A percentile compares a stretch with the other conserved stretches of the same genome.
phyloP scores from a whole-genome alignment of 192 early-diverging fungal species.

The Helicostylum pulchrum region DNA sequence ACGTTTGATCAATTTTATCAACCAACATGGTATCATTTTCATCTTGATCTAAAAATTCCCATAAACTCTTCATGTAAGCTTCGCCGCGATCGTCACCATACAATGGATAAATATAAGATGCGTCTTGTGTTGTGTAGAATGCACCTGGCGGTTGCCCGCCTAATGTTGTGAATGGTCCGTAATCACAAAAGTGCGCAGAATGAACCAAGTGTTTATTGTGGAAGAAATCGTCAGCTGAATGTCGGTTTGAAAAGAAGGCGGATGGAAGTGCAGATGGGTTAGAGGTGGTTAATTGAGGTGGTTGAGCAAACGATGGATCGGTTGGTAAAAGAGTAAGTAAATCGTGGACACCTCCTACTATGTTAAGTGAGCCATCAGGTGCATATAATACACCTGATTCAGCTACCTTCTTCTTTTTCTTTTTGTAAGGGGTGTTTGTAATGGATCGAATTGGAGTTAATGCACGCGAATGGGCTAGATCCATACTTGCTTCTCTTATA shows the following conservation, averaged over 20 bases:
- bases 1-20: constrained; percentile 32
- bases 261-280: constrained; percentile 33
- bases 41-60: constrained; percentile 43
- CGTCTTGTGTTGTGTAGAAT: constrained; percentile 29
- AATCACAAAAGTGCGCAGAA: constrained; percentile 28
- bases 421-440: constrained; percentile 10
- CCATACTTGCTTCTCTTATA: constrained; percentile 17
- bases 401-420: constrained; percentile 35
- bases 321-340: constrained; percentile 6
- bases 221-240: constrained; percentile 23
- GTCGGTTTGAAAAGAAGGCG: constrained; percentile 23
- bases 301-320: constrained; percentile 25
- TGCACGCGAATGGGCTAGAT: constrained; percentile 17
- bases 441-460: constrained; percentile 13
- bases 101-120: constrained; percentile 46
- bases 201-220: constrained; percentile 28
- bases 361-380: constrained; percentile 25
- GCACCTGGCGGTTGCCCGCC: constrained; percentile 19
- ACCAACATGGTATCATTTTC: constrained; percentile 19
- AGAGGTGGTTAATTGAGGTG: constrained; percentile 36
- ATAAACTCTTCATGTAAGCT: constrained; percentile 56
- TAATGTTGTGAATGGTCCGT: constrained; percentile 26
- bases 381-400: constrained; percentile 29
- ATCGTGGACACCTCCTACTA: constrained; percentile 20
- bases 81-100: constrained; percentile 61